These are phyloP conservation scores for Metschnikowia bowlesiae DNA, from an alignment of 805 yeast genomes.

Conservation along the genomic window DNA sequence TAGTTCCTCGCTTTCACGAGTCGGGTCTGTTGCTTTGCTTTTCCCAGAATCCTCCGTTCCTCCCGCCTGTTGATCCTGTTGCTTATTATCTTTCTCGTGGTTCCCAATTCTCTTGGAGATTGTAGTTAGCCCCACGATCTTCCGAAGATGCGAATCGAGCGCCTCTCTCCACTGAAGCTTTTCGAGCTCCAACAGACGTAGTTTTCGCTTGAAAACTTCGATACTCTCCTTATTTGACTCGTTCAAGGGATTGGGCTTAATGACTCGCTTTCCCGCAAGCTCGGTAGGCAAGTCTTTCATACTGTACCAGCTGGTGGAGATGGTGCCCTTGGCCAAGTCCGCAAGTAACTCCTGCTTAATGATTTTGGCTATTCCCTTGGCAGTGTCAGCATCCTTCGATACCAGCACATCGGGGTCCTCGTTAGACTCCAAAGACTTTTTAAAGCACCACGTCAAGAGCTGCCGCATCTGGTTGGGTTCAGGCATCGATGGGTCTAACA, in stretches of 20 bases:
- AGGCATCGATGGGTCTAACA: conserved; percentile 56
- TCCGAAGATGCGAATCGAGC: conserved; percentile 11
- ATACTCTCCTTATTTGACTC: conserved; percentile 46
- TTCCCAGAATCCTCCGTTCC: not conserved
- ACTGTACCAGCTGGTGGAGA: conserved; percentile 68
- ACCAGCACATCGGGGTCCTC: conserved; percentile 14
- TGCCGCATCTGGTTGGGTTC: conserved; percentile 74
- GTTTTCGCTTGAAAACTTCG: conserved; percentile 41
- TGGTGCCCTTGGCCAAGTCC: conserved; percentile 55
- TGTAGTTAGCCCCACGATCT: conserved; percentile 4
- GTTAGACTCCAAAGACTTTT: conserved; percentile 38
- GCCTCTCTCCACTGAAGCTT: conserved; percentile 44
- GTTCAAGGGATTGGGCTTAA: conserved; percentile 60
- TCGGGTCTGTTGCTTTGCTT: no score
- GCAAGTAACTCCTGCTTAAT: conserved; percentile 59
- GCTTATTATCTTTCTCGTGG: not conserved
- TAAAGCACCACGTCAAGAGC: conserved; percentile 62
- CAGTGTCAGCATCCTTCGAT: conserved; percentile 36
- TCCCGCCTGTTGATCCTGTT: not conserved
- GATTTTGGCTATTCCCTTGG: conserved; percentile 51
- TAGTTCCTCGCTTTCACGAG: no score
- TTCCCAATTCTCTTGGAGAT: not conserved
- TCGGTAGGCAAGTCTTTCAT: conserved; percentile 14
- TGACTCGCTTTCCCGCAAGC: conserved; percentile 24
- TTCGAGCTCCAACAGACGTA: conserved; percentile 43